These are phyloP conservation scores for Ceratocystis variospora DNA, from an alignment of 2,329 filamentous ascomycete species.

Conservation along the genomic window DNA sequence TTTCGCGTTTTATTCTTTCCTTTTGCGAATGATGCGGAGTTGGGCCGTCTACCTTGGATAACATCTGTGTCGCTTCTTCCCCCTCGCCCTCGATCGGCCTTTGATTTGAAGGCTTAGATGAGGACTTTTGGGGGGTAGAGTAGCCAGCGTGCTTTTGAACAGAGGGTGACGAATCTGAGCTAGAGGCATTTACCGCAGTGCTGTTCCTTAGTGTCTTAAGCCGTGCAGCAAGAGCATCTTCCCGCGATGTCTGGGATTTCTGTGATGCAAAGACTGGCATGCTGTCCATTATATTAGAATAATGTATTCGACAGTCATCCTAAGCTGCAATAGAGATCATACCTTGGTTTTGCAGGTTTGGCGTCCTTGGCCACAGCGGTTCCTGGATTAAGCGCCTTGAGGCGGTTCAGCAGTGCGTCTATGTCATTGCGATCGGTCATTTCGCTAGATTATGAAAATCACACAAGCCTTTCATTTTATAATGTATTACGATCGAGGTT, in stretches of 20 bases:
- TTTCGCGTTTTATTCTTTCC: constrained; percentile 34
- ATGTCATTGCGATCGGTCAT: constrained; percentile 12
- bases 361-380: constrained; percentile 23
- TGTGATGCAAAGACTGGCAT: constrained; percentile 20
- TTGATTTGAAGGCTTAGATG: background rate
- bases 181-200: background rate
- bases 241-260: constrained; percentile 29
- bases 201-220: constrained; percentile 35
- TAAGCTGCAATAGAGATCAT: background rate
- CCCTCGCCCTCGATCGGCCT: background rate
- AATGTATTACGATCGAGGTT: background rate
- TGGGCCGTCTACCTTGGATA: constrained; percentile 9
- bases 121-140: background rate
- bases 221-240: constrained; percentile 39
- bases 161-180: background rate
- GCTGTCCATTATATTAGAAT: background rate
- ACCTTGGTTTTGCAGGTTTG: constrained; percentile 7
- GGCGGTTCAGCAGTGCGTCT: constrained; percentile 33
- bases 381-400: constrained; percentile 38
- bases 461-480: background rate
- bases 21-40: constrained; percentile 37
- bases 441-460: no score
- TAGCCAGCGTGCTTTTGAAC: background rate
- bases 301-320: background rate
- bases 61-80: background rate